Conservation (phyloP, 2,329 filamentous ascomycete species). For the Monosporascus sp. region DNA sequence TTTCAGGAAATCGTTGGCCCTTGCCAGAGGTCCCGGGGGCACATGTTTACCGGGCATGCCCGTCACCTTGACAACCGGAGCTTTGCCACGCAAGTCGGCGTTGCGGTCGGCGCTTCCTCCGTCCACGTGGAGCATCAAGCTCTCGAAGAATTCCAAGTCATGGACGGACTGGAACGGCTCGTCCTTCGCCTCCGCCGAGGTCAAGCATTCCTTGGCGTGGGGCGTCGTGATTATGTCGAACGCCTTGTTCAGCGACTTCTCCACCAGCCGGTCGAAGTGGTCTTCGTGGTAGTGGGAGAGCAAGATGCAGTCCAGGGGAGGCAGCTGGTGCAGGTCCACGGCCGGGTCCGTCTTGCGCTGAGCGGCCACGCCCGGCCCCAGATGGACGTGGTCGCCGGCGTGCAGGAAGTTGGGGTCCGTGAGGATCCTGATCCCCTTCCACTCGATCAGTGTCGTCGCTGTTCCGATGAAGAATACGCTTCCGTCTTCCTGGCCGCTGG, state of each 20-base stretch:
- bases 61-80: conserved; percentile 49
- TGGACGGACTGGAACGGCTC: conserved; percentile 51
- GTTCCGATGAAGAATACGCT: conserved; percentile 51
- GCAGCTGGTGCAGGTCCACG: conserved; percentile 54
- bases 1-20: conserved; percentile 34
- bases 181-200: conserved; percentile 27
- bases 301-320: conserved; percentile 53
- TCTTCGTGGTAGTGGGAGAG: conserved; percentile 60
- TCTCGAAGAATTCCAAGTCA: conserved; percentile 52
- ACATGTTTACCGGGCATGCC: conserved; percentile 63
- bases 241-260: conserved; percentile 35
- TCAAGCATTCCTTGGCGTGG: conserved; percentile 52
- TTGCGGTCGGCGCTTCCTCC: conserved; percentile 2
- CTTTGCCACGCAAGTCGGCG: conserved; percentile 28
- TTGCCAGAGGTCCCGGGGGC: conserved; percentile 29
- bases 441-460: conserved; percentile 52
- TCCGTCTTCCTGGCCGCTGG: conserved; percentile 28
- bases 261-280: conserved; percentile 37
- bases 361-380: conserved; percentile 57
- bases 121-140: conserved; percentile 35
- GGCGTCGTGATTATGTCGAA: conserved; percentile 61
- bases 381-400: conserved; percentile 59
- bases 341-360: conserved; percentile 53
- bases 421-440: conserved; percentile 46
- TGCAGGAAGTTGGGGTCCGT: conserved; percentile 63